These are phyloP conservation scores for Heliamphora exappendiculata DNA, from an alignment of 148 eudicot species.

Conservation along the genomic window DNA sequence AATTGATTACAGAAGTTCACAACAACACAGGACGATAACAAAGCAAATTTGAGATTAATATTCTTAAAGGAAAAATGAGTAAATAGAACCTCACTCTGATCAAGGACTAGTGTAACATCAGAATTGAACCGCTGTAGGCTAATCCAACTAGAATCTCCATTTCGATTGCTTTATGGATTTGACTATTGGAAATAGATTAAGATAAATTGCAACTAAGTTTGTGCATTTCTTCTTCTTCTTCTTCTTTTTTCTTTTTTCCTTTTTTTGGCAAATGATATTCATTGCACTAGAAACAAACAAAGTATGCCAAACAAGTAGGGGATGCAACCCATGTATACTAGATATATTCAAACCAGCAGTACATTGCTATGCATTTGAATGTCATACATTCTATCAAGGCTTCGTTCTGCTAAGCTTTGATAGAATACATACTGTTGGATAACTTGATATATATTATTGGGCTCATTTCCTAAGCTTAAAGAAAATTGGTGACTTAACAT, in stretches of 20 bases:
- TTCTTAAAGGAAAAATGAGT: neutral
- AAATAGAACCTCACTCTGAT: constrained; percentile 1
- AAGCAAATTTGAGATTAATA: neutral
- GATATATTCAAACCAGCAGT: too few relatives aligned
- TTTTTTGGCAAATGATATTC: neutral
- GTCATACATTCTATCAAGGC: too few relatives aligned
- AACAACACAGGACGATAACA: neutral
- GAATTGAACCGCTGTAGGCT: neutral
- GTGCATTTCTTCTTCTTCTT: too few relatives aligned
- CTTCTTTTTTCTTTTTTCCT: too few relatives aligned
- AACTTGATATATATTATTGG: too few relatives aligned
- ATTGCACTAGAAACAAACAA: neutral
- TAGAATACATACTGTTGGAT: too few relatives aligned
- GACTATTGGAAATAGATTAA: neutral
- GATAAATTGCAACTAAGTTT: too few relatives aligned
- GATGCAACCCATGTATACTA: neutral
- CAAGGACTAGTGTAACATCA: neutral
- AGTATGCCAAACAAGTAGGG: neutral
- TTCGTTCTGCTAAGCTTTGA: too few relatives aligned
- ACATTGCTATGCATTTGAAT: too few relatives aligned
- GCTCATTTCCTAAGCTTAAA: too few relatives aligned
- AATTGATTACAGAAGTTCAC: neutral
- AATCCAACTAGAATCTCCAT: neutral
- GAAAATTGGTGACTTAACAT: too few relatives aligned
- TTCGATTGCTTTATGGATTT: neutral